phyloP scores from a whole-genome alignment of 2,329 filamentous ascomycete species.

The Amauroascus niger region DNA sequence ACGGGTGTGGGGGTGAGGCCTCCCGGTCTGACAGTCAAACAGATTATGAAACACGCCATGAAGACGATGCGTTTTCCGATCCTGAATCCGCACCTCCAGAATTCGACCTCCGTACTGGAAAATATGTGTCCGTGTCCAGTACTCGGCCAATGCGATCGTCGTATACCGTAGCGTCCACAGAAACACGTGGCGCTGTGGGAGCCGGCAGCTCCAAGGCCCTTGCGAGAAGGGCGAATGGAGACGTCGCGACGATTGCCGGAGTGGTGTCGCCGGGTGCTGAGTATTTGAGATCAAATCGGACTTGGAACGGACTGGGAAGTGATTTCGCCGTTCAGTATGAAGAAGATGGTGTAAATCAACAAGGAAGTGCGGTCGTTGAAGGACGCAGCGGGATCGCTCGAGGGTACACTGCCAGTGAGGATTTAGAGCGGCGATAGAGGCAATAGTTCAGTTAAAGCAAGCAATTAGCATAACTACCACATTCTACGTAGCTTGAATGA shows the following conservation, averaged over 20 bases:
- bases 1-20: conserved; percentile 1
- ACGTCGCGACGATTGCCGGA: conserved; percentile 72
- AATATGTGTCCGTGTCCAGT: conserved; percentile 66
- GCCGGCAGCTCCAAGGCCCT: conserved; percentile 44
- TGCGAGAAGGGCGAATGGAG: conserved; percentile 54
- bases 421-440: conserved; percentile 28
- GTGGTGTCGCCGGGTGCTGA: conserved; percentile 86
- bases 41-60: conserved; percentile 28
- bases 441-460: not conserved
- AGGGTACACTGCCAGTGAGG: conserved; percentile 70
- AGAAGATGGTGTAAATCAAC: conserved; percentile 44
- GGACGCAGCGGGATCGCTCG: conserved; percentile 79
- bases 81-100: conserved; percentile 64
- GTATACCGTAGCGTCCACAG: conserved; percentile 22
- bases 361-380: conserved; percentile 54
- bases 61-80: conserved; percentile 55
- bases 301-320: conserved; percentile 84
- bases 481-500: too few species aligned
- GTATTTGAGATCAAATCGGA: conserved; percentile 68
- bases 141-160: conserved; percentile 45
- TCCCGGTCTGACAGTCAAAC: conserved; percentile 12
- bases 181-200: conserved; percentile 23
- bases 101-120: conserved; percentile 83
- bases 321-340: conserved; percentile 62
- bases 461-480: not conserved